These are phyloP conservation scores for Trichoderma sp. DNA, from an alignment of 2,329 filamentous ascomycete genomes.

Conservation along the genomic window DNA sequence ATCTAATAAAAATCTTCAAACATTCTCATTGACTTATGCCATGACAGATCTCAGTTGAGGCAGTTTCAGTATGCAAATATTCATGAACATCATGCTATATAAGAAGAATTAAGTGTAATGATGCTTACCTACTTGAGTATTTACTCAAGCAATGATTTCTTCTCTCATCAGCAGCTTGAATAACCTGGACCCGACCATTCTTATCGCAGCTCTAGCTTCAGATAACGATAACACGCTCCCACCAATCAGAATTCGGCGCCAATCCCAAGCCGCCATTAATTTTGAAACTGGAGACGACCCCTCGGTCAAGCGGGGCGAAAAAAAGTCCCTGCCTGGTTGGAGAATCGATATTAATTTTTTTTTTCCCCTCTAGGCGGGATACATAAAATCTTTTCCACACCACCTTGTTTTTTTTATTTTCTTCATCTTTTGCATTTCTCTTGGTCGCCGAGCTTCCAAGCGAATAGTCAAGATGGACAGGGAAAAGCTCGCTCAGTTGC, in stretches of 20 bases:
- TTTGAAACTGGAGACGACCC: constrained; percentile 26
- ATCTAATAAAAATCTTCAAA: too few species aligned
- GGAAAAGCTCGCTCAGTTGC: constrained; percentile 81
- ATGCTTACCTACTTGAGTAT: too few species aligned
- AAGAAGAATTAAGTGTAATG: too few species aligned
- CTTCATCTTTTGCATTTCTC: constrained; percentile 26
- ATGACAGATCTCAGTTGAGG: too few species aligned
- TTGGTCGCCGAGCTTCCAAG: constrained; percentile 35
- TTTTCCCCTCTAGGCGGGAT: constrained; percentile 30
- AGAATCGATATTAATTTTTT: constrained; percentile 31
- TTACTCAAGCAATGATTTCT: too few species aligned
- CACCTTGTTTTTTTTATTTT: constrained; percentile 22
- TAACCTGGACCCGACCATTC: background rate
- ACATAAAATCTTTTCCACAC: constrained; percentile 27
- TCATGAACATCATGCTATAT: too few species aligned
- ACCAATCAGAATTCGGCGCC: constrained; percentile 23
- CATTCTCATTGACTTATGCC: too few species aligned
- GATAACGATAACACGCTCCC: constrained; percentile 1
- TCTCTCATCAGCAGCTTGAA: too few species aligned
- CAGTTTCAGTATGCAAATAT: too few species aligned
- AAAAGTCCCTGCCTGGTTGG: constrained; percentile 26
- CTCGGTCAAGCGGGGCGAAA: constrained; percentile 28
- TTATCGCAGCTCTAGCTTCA: background rate
- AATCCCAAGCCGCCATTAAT: constrained; percentile 1
- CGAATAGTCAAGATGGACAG: constrained; percentile 47